Base-by-base conservation (phyloP, 1,284 basidiomycete species). In the Polyporus tsugae region DNA sequence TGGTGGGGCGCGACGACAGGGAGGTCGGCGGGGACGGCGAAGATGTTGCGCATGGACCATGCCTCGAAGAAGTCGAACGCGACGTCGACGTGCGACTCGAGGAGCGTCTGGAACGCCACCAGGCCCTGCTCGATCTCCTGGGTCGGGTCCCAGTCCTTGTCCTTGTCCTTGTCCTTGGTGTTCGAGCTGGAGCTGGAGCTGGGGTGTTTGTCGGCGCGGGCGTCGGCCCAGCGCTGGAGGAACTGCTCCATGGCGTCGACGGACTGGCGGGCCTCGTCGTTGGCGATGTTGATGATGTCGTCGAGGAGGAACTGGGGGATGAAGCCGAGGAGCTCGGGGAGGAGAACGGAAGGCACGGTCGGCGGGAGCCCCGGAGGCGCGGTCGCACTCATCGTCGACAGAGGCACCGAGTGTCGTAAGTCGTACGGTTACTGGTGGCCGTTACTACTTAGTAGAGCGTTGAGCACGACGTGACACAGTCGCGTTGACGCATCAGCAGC, bases 51-150 rank as follows among this genome's bases (percentile, higher is more conserved):
- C 75, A 93, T 76, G 10, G 87, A 89, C 92, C 92, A 94, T 0
- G 88, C 88, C 79, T 94, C 92, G 73, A 94, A 91, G 77, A 91
- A 91, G 77, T 94, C 92, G 70, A 94, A 92, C 1, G 92, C 92
- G 62, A 93, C 85, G 75, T 94, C 92, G 53, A 91, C 91, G 72
- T 94, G 92, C 63, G 89, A 87, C 74, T 94, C 91, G 29, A 94
- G 83, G 46, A 94, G 82, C 0, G 92, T 94, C 75, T 92, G 90
- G 74, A 94, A 93, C 39, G 91, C 86, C 58, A 93, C 91, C 1
- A 94, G 80, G 5, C 91, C 91, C 76, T 90, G 89, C 71, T 91
- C 91, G 38, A 91, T 83, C 69, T 93, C 91, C 67, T 90, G 86
- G 9, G 84, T 89, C 70, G 84, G 85, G 68, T 90, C 89, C 82